Base-by-base conservation (phyloP, 345 rosid genomes). In the Angophora floribunda region DNA sequence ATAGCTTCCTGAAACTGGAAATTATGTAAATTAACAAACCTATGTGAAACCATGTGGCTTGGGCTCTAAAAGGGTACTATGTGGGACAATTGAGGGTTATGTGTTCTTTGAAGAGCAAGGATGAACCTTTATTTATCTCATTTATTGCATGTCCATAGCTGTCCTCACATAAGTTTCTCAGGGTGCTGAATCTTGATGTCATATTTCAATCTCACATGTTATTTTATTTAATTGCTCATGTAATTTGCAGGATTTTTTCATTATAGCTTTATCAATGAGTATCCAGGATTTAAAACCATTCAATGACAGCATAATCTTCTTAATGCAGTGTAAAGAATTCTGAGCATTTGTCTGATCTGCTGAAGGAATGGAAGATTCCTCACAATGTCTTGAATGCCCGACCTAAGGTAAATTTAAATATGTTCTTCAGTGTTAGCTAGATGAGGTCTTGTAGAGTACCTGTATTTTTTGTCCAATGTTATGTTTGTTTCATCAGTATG, bases 301-400 rank as follows among this genome's bases (percentile, higher is more conserved):
- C 49, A 9, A 75, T 75, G 49, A 75, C 45, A 36, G 82, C 47
- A 36, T 36, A 17, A 75, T 75, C 14, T 75, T 75, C 82, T 75
- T 41, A 88, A 85, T 95, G 93, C 93, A 97, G 99, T 90, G 99
- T 97, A 57, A 97, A 97, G 93, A 96, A 96, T 88, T 97, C 99
- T 65, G 99, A 97, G 89, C 93, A 95, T 91, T 92, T 97, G 91
- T 97, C 99, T 19, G 97, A 92, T 92, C 90, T 95, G 93, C 96
- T 97, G 85, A 95, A 91, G 93, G 96, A 95, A 88, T 91, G 92
- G 95, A 93, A 92, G 87, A 93, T 97, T 85, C 99, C 99, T 80
- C 99, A 97, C 92, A 97, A 94, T 93, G 98, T 97, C 91, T 89
- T 97, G 89, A 97, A 97, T 94, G 99, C 99, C 86, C 93, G 99